Evolutionary conservation across 2,329 filamentous ascomycete species (phyloP).

Genomic region (Exophiala calicioides): DNA sequence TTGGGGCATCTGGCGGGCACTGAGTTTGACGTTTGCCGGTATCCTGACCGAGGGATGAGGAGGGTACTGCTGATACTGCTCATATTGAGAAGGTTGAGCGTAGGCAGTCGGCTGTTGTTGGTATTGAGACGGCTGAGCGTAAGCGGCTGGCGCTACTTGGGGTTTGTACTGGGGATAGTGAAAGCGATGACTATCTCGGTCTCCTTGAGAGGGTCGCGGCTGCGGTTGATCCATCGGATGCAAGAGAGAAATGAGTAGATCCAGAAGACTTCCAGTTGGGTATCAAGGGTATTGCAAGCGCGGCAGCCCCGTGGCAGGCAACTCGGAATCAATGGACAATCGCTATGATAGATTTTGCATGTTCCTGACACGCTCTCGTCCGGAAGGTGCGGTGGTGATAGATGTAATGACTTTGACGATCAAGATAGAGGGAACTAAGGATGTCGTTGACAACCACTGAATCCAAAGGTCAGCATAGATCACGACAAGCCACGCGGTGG

Average conservation of each 20-base stretch:
- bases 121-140: conserved; percentile 22
- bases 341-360: too few relatives aligned
- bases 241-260: conserved; percentile 1
- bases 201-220: conserved; percentile 8
- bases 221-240: conserved; percentile 3
- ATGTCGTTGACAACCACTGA: background rate
- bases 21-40: conserved; percentile 23
- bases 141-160: too few relatives aligned
- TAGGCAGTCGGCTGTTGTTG: conserved; percentile 14
- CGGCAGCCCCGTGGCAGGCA: too few relatives aligned
- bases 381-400: too few relatives aligned
- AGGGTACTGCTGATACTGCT: conserved; percentile 18
- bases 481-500: too few relatives aligned
- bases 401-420: too few relatives aligned
- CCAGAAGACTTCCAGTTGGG: too few relatives aligned
- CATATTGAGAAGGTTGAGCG: conserved; percentile 24
- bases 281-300: too few relatives aligned
- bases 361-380: conserved; percentile 5
- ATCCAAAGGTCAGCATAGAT: too few relatives aligned
- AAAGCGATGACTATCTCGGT: too few relatives aligned
- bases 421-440: background rate
- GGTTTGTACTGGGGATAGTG: too few relatives aligned
- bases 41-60: conserved; percentile 23
- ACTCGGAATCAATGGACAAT: too few relatives aligned
- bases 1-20: conserved; percentile 21